A percentile compares a stretch with the other conserved stretches of the same genome.
Conservation (phyloP, 2,329 filamentous ascomycete species). For the Talaromyces sp. region DNA sequence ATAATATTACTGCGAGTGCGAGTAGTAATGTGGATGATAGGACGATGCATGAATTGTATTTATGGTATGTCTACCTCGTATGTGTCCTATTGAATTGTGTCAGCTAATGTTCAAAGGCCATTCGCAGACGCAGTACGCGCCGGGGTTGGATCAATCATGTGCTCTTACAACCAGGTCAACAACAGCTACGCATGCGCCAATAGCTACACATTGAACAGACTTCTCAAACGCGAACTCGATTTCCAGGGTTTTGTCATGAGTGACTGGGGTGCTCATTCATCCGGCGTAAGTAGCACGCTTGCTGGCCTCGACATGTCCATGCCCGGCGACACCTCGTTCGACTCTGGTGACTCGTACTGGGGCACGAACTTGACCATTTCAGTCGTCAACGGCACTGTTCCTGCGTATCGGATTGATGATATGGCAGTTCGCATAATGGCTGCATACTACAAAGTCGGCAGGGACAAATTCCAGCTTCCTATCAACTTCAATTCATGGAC, state of each 20-base stretch:
- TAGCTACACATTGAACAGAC: constrained; percentile 55
- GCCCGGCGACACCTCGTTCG: constrained; percentile 77
- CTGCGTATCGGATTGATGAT: constrained; percentile 83
- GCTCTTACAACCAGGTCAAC: constrained; percentile 71
- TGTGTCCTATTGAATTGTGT: neutral
- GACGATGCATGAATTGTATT: constrained; percentile 62
- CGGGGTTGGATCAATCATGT: constrained; percentile 66
- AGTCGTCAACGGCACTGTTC: constrained; percentile 83
- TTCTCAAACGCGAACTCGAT: constrained; percentile 69
- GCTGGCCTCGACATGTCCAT: constrained; percentile 78
- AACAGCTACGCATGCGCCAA: constrained; percentile 67
- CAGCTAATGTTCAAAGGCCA: constrained; percentile 38
- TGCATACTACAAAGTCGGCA: constrained; percentile 62
- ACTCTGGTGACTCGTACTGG: constrained; percentile 71
- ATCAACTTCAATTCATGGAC: constrained; percentile 93
- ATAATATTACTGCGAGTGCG: constrained; percentile 59
- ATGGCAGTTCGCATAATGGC: constrained; percentile 80
- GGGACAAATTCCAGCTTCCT: constrained; percentile 49
- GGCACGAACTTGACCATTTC: constrained; percentile 83
- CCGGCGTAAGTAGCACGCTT: constrained; percentile 62
- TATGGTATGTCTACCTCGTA: constrained; percentile 57
- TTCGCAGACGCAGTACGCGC: constrained; percentile 66
- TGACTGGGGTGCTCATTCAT: constrained; percentile 76
- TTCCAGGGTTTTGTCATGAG: constrained; percentile 68
- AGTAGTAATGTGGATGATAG: constrained; percentile 62